phyloP scores from a whole-genome alignment of 495 filamentous ascomycete genomes.

The Podospora pseudopauciseta region DNA sequence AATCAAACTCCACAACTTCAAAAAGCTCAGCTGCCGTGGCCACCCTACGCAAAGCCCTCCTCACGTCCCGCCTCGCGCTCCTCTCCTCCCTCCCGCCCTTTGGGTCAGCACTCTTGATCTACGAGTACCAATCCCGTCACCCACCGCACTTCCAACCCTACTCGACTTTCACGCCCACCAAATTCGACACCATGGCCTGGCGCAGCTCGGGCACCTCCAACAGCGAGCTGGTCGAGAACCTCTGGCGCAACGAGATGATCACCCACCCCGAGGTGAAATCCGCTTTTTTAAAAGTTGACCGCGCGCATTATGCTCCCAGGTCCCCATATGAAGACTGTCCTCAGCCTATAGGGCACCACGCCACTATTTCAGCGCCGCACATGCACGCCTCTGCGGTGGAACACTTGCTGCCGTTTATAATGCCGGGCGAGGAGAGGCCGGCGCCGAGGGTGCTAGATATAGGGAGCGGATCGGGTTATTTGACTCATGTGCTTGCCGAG shows the following conservation, averaged over 20 bases:
- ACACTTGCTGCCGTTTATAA: constrained; percentile 60
- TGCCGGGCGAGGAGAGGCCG: constrained; percentile 40
- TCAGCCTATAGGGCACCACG: constrained; percentile 78
- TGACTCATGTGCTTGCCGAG: constrained; percentile 85
- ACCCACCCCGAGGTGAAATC: constrained; percentile 63
- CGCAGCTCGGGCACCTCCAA: constrained; percentile 77
- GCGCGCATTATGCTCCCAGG: constrained; percentile 71
- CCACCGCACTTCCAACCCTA: background rate
- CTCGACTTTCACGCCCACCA: background rate
- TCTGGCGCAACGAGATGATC: constrained; percentile 69
- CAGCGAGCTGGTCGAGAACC: constrained; percentile 71
- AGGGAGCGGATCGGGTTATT: constrained; percentile 85
- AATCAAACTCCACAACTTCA: background rate
- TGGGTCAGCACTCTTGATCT: background rate
- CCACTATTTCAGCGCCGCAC: constrained; percentile 94
- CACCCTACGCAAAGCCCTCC: background rate
- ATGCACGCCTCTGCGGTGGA: constrained; percentile 87
- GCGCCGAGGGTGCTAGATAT: constrained; percentile 69
- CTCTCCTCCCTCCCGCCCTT: constrained; percentile 10
- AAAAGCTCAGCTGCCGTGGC: background rate
- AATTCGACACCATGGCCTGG: constrained; percentile 75
- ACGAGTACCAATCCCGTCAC: background rate
- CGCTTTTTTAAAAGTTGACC: constrained; percentile 85
- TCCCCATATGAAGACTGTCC: constrained; percentile 84
- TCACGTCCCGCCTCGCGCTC: background rate